These are phyloP conservation scores for Theileria sp. DNA, from an alignment of 169 alveolate genomes.

Conservation along the genomic window DNA sequence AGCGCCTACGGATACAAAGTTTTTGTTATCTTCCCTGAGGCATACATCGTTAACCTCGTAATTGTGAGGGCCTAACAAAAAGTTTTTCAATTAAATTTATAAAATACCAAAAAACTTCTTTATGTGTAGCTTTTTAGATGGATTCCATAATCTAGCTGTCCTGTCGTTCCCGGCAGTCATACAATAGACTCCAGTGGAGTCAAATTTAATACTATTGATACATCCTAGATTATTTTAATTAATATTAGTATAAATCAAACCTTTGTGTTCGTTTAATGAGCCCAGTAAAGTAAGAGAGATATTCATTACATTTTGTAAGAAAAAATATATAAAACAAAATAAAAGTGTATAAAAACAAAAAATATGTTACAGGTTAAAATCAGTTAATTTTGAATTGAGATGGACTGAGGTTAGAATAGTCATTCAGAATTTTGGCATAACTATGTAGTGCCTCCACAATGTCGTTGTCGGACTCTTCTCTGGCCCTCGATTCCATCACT, in stretches of 20 bases:
- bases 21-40: slow-evolving; percentile 70
- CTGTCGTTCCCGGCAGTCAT: slow-evolving; percentile 78
- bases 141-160: slow-evolving; percentile 78
- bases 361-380: slow-evolving; percentile 10
- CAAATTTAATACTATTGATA: slow-evolving; percentile 68
- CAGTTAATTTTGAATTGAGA: background rate
- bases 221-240: slow-evolving; percentile 44
- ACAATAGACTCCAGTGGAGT: slow-evolving; percentile 73
- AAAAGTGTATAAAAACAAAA: background rate
- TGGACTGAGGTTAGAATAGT: slow-evolving; percentile 22
- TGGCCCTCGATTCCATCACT: slow-evolving; percentile 80
- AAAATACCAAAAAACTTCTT: slow-evolving; percentile 69
- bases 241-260: slow-evolving; percentile 4
- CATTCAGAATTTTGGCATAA: slow-evolving; percentile 75
- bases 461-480: slow-evolving; percentile 89
- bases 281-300: slow-evolving; percentile 7
- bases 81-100: background rate
- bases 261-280: slow-evolving; percentile 58
- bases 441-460: slow-evolving; percentile 88
- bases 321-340: background rate
- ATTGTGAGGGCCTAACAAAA: slow-evolving; percentile 73
- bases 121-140: slow-evolving; percentile 66
- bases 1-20: slow-evolving; percentile 79
- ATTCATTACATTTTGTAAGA: slow-evolving; percentile 2
- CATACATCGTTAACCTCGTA: slow-evolving; percentile 75